phyloP scores from a whole-genome alignment of 805 yeast genomes.

The Kodamaea sagamina region DNA sequence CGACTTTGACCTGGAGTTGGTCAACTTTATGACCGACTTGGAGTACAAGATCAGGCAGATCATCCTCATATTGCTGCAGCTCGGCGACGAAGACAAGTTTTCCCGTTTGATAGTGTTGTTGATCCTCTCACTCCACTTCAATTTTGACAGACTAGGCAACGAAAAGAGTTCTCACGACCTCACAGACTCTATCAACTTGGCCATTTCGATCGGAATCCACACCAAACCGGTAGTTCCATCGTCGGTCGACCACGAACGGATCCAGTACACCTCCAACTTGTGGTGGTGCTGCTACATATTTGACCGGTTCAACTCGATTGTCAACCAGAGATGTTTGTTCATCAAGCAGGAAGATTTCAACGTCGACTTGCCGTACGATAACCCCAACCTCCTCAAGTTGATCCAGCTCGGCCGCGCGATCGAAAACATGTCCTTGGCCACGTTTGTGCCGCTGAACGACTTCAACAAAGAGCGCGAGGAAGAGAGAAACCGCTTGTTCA shows the following conservation, averaged over 20 bases:
- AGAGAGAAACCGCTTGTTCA: constrained; percentile 22
- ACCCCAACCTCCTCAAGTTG: constrained; percentile 26
- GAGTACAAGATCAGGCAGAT: constrained; percentile 39
- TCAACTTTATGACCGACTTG: constrained; percentile 23
- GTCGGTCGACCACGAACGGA: constrained; percentile 11
- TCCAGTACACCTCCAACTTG: constrained; percentile 24
- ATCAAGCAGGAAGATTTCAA: constrained; percentile 36
- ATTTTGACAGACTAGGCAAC: constrained; percentile 28
- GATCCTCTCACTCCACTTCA: constrained; percentile 29
- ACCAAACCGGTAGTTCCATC: constrained; percentile 21
- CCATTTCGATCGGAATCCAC: constrained; percentile 28
- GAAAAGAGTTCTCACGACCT: constrained; percentile 35
- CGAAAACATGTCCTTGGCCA: constrained; percentile 27
- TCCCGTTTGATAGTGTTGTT: constrained; percentile 24
- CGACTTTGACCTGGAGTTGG: constrained; percentile 16
- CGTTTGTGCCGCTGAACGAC: constrained; percentile 27
- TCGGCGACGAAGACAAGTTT: constrained; percentile 35
- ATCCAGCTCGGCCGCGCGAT: constrained; percentile 29
- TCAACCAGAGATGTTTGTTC: constrained; percentile 29
- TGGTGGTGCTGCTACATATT: constrained; percentile 39
- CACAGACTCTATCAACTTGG: constrained; percentile 30
- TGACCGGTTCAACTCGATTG: constrained; percentile 35
- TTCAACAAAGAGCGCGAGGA: constrained; percentile 16
- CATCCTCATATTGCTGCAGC: constrained; percentile 26
- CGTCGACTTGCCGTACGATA: constrained; percentile 31